Conservation (phyloP, 257 asterid genomes). For the Plantago ovata region DNA sequence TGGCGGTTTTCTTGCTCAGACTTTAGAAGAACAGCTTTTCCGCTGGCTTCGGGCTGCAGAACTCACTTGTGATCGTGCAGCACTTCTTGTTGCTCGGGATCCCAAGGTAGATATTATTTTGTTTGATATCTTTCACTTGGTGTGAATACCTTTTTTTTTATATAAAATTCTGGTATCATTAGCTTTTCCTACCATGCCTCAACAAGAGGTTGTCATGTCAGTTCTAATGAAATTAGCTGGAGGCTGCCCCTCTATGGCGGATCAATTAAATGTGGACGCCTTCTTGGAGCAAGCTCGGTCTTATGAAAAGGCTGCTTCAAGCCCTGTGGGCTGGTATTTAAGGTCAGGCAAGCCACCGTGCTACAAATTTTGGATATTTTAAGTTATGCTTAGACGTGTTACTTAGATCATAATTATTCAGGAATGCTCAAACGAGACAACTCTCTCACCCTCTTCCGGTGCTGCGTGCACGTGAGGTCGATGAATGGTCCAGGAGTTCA, state of each 20-base stretch:
- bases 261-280: conserved; percentile 86
- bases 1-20: conserved; percentile 83
- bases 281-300: conserved; percentile 99
- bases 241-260: conserved; percentile 94
- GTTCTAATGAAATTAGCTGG: conserved; percentile 98
- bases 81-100: conserved; percentile 88
- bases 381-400: conserved; percentile 1
- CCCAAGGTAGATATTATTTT: conserved; percentile 62
- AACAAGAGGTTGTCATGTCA: conserved; percentile 97
- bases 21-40: conserved; percentile 83
- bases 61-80: conserved; percentile 95
- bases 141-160: conserved; percentile 2
- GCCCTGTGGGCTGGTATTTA: conserved; percentile 92
- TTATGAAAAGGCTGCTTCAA: conserved; percentile 88
- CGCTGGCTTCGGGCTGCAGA: conserved; percentile 99
- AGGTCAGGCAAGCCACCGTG: conserved; percentile 39
- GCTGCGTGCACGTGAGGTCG: conserved; percentile 90
- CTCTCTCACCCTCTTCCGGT: conserved; percentile 97
- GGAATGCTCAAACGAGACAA: conserved; percentile 96
- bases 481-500: conserved; percentile 89
- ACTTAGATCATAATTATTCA: conserved; percentile 20
- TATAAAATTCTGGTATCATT: conserved; percentile 14
- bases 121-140: not conserved
- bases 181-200: conserved; percentile 34
- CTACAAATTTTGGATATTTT: conserved; percentile 12